Percentiles rank a stretch among this genome's conserved stretches.
phyloP scores from a whole-genome alignment of 495 filamentous ascomycete species.

The Acidomyces sp. region DNA sequence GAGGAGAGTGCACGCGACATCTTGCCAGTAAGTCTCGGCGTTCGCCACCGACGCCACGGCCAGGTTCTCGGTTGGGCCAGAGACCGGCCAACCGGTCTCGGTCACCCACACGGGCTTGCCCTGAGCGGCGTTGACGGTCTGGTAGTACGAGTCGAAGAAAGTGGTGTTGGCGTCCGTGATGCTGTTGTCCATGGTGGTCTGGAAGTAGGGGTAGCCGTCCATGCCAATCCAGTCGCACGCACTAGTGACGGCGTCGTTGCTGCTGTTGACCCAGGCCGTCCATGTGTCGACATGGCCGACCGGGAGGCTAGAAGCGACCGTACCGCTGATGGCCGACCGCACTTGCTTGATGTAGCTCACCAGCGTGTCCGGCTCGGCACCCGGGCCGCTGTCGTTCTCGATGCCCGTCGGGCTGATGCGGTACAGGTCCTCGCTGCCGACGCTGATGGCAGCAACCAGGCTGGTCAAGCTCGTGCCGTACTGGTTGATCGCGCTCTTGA shows the following conservation, averaged over 20 bases:
- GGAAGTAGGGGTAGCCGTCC: constrained; percentile 51
- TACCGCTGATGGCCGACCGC: constrained; percentile 44
- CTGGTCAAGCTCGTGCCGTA: constrained; percentile 50
- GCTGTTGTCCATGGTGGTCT: constrained; percentile 53
- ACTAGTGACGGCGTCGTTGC: constrained; percentile 58
- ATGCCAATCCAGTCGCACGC: constrained; percentile 65
- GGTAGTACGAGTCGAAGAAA: constrained; percentile 48
- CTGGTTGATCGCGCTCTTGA: constrained; percentile 46
- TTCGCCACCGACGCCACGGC: constrained; percentile 55
- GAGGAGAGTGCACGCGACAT: constrained; percentile 62
- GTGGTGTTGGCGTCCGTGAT: constrained; percentile 47
- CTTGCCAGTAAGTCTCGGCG: constrained; percentile 65
- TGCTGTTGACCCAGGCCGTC: constrained; percentile 43
- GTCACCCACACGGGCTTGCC: constrained; percentile 76
- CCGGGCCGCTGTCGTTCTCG: constrained; percentile 40
- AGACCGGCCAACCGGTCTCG: constrained; percentile 79
- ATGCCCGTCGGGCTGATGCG: constrained; percentile 50
- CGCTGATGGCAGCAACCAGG: constrained; percentile 71
- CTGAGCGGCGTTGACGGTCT: constrained; percentile 43
- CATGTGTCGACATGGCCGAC: constrained; percentile 90
- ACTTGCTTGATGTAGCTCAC: constrained; percentile 54
- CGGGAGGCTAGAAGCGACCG: constrained; percentile 39
- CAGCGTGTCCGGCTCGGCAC: constrained; percentile 45
- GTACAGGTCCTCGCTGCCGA: constrained; percentile 86
- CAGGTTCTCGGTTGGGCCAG: constrained; percentile 44